A percentile compares a stretch with the other conserved stretches of the same genome.
Evolutionary conservation across 352 stramenopile species (phyloP).

Genomic region (Globisporangium emineosum): DNA sequence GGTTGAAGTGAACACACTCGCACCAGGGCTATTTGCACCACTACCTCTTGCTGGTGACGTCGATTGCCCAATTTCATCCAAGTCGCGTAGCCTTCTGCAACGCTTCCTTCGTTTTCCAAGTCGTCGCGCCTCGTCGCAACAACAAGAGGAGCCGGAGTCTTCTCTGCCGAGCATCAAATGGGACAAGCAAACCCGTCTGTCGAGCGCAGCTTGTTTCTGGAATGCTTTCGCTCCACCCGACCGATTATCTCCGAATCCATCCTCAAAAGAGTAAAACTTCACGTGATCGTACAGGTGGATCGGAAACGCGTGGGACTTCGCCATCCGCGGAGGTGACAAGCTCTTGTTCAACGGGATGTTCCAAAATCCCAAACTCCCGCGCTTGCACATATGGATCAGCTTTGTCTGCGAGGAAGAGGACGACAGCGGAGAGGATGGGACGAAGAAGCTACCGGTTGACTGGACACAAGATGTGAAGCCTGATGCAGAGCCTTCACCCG

Average conservation of each 20-base stretch:
- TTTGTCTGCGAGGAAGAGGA: conserved; percentile 13
- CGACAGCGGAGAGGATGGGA: conserved; percentile 15
- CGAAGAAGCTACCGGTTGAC: conserved; percentile 21
- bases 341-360: conserved; percentile 28
- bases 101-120: conserved; percentile 29
- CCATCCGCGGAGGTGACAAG: conserved; percentile 23
- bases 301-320: conserved; percentile 13
- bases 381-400: conserved; percentile 55
- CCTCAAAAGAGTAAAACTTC: conserved; percentile 26
- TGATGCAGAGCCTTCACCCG: conserved; percentile 1
- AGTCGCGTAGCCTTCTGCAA: conserved; percentile 7
- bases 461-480: conserved; percentile 55
- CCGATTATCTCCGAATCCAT: conserved; percentile 21
- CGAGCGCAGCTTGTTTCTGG: background rate
- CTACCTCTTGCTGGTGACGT: background rate
- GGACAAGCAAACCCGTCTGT: conserved; percentile 23
- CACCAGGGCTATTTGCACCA: conserved; percentile 8
- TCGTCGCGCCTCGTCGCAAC: conserved; percentile 25
- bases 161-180: conserved; percentile 49
- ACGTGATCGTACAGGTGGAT: conserved; percentile 24
- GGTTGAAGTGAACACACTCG: conserved; percentile 22
- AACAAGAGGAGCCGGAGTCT: conserved; percentile 29
- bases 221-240: background rate
- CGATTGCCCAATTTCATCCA: background rate
- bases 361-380: conserved; percentile 55